Evolutionary conservation across 2,329 filamentous ascomycete genomes (phyloP).

Genomic region (Botryotinia globosa): DNA sequence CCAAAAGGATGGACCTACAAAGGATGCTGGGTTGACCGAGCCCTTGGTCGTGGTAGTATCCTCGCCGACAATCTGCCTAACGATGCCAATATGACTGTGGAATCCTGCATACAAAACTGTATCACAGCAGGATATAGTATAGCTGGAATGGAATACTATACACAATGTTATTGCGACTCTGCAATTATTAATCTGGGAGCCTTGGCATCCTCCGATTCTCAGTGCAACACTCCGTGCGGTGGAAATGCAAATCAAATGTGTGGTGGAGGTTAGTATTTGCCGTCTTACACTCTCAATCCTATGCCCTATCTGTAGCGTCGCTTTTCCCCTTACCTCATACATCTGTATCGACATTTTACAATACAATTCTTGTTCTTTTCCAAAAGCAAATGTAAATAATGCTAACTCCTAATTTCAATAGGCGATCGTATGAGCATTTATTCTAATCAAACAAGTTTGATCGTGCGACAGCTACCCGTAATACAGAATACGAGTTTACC

Average conservation of each 20-base stretch:
- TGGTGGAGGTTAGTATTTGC: neutral
- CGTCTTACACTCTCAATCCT: neutral
- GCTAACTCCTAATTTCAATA: neutral
- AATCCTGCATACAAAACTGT: constrained; percentile 38
- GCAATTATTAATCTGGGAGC: constrained; percentile 29
- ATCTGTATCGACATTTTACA: neutral
- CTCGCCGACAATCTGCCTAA: constrained; percentile 24
- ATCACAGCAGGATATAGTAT: constrained; percentile 31
- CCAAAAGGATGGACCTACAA: constrained; percentile 30
- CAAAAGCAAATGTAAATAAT: neutral
- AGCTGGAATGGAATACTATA: constrained; percentile 40
- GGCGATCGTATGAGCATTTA: constrained; percentile 33
- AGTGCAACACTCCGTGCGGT: constrained; percentile 36
- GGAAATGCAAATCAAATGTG: constrained; percentile 32
- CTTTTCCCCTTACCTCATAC: too few relatives aligned
- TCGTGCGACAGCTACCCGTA: constrained; percentile 23
- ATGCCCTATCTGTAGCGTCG: neutral
- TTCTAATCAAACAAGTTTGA: constrained; percentile 26
- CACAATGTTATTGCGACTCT: constrained; percentile 36
- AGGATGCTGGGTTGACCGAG: constrained; percentile 32
- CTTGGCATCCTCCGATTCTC: constrained; percentile 36
- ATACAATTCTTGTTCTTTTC: neutral
- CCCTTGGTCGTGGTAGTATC: constrained; percentile 26
- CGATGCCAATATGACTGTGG: constrained; percentile 24
- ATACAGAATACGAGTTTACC: constrained; percentile 27